Conservation (phyloP, 129 eudicot genomes). For the Pseudognaphalium luteoalbum region DNA sequence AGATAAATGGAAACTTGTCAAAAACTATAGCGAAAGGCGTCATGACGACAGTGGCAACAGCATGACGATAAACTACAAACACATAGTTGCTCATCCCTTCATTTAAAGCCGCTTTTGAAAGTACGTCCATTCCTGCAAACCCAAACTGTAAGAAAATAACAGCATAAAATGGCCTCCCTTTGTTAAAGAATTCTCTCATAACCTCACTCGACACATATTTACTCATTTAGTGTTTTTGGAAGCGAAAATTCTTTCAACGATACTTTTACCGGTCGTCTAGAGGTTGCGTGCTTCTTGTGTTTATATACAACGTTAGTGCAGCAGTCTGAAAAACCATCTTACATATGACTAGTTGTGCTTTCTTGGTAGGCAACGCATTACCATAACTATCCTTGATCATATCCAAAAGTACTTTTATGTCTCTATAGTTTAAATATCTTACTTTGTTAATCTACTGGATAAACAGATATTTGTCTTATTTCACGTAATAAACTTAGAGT, state of each 20-base stretch:
- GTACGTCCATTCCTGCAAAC: constrained; percentile 74
- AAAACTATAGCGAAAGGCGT: constrained; percentile 73
- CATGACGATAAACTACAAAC: constrained; percentile 79
- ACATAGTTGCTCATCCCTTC: constrained; percentile 87
- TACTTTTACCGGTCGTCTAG: neutral
- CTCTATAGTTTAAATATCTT: neutral
- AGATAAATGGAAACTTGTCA: constrained; percentile 53
- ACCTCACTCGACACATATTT: constrained; percentile 27
- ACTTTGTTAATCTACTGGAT: neutral
- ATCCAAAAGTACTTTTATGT: constrained; percentile 22
- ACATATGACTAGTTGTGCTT: constrained; percentile 15
- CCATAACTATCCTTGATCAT: neutral
- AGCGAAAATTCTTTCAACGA: neutral
- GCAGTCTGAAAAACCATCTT: neutral
- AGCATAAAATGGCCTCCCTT: constrained; percentile 60
- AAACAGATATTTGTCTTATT: neutral
- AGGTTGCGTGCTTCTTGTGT: constrained; percentile 13
- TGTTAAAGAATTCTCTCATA: constrained; percentile 22
- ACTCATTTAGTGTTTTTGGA: constrained; percentile 29
- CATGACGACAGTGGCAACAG: constrained; percentile 59
- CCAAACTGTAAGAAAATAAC: constrained; percentile 80
- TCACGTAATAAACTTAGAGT: neutral
- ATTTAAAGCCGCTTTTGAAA: constrained; percentile 65
- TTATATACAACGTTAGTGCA: constrained; percentile 27
- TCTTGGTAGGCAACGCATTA: constrained; percentile 15